Base-by-base conservation (phyloP, 306 rosid genomes). In the Sechiopsis laciniata region DNA sequence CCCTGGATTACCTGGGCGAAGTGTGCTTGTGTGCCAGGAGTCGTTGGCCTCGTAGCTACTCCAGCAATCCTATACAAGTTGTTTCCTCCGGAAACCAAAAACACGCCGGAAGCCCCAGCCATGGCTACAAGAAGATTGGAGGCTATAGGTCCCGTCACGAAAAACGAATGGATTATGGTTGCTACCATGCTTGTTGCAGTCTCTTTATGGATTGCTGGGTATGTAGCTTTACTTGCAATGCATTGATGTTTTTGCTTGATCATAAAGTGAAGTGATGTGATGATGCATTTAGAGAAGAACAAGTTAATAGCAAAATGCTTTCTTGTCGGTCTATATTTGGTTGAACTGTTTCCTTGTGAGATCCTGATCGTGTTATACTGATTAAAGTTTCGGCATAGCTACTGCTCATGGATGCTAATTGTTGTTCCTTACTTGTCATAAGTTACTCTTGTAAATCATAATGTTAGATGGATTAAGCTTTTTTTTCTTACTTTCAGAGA, bases 31-130 rank as follows among this genome's bases (percentile, higher is more conserved):
- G 73, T 89, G 57, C 99, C 99, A 13, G 97, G 92, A 52, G 0
- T 91, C 20, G 63, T 83, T 62, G 76, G 87, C 52, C 95, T 94
- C 71, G 85, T 91, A 29, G 92, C 81, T 54, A 86, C 97, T 9
- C 99, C 99, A 0, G 85, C 89, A 69, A 78, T 94, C 72, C 77
- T 94, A 68, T 94, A 94, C 88, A 84, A 85, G 81, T 75, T 94
- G 64, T 89, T 75, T 71, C 99, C 99, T 70, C 99, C 99, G 32
- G 95, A 91, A 86, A 85, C 83, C 66, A 94, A 94, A 76, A 92
- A 91, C 82, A 94, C 99, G 3, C 99, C 99, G 10, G 97, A 91
- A 12, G 99, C 99, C 48, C 99, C 99, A 71, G 95, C 95, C 65
- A 52, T 89, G 83, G 99, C 99, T 77, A 75, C 87, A 20, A 91